phyloP scores from a whole-genome alignment of 495 filamentous ascomycete genomes.

The Wilcoxina mikolae region DNA sequence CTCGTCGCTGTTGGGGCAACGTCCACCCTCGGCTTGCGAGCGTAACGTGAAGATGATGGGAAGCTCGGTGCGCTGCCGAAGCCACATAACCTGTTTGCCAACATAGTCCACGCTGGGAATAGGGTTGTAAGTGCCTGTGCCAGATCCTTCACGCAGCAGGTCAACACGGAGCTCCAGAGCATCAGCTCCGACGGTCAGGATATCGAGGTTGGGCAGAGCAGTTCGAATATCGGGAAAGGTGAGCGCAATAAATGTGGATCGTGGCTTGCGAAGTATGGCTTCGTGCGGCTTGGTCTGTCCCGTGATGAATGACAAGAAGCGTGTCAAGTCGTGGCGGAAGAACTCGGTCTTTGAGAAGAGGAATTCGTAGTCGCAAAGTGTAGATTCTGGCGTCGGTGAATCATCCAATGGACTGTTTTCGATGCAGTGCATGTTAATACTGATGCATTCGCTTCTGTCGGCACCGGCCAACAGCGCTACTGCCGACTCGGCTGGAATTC shows the following conservation, averaged over 20 bases:
- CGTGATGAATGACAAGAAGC: conserved; percentile 61
- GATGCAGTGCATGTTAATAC: conserved; percentile 41
- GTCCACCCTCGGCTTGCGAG: conserved; percentile 63
- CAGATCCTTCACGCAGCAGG: conserved; percentile 56
- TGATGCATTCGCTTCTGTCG: conserved; percentile 62
- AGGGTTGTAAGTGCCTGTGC: conserved; percentile 39
- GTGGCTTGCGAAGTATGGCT: conserved; percentile 54
- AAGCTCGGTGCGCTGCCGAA: conserved; percentile 66
- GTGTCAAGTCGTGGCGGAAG: conserved; percentile 57
- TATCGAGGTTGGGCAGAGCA: conserved; percentile 70
- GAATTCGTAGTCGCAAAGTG: conserved; percentile 65
- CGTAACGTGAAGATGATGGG: conserved; percentile 78
- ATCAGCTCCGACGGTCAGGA: conserved; percentile 69
- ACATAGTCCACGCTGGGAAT: conserved; percentile 71
- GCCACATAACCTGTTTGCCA: conserved; percentile 66
- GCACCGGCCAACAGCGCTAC: conserved; percentile 38
- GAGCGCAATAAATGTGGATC: conserved; percentile 71
- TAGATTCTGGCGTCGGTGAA: conserved; percentile 47
- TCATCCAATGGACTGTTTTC: neutral
- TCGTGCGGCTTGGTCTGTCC: conserved; percentile 62
- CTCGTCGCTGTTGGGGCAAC: conserved; percentile 69
- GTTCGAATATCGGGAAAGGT: conserved; percentile 75
- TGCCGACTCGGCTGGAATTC: conserved; percentile 41
- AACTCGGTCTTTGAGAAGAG: conserved; percentile 57
- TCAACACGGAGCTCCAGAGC: conserved; percentile 73